Conservation (phyloP, 345 rosid genomes). For the Pugionium cornutum region DNA sequence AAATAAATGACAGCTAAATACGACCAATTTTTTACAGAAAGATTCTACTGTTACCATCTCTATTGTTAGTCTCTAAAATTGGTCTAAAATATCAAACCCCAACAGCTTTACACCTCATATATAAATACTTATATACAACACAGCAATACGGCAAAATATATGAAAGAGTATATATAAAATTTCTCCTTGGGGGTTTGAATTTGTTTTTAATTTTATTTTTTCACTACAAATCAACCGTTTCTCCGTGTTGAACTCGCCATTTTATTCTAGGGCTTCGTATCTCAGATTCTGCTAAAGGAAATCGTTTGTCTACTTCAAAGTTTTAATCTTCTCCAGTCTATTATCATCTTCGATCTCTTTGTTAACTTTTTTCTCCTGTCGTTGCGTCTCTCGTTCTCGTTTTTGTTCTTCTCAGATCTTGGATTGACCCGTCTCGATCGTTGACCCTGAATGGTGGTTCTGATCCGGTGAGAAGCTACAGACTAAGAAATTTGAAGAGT, state of each 20-base stretch:
- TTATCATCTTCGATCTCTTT: constrained; percentile 30
- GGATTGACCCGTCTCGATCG: constrained; percentile 38
- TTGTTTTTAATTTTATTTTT: no score
- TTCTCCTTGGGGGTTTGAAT: not conserved
- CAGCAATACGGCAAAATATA: no score
- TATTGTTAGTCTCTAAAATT: not conserved
- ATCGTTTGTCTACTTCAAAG: constrained; percentile 31
- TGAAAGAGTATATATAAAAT: no score
- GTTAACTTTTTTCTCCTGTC: not conserved
- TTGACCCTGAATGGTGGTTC: constrained; percentile 23
- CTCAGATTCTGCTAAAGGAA: constrained; percentile 37
- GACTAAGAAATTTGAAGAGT: constrained; percentile 9
- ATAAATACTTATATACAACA: no score
- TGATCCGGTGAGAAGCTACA: constrained; percentile 20
- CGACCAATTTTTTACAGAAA: not conserved
- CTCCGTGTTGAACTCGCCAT: constrained; percentile 67
- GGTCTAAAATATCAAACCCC: not conserved
- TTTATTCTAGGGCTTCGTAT: constrained; percentile 31
- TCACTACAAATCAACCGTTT: constrained; percentile 24
- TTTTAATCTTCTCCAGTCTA: constrained; percentile 6
- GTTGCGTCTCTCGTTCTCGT: not conserved
- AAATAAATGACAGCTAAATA: not conserved
- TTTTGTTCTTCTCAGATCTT: constrained; percentile 32
- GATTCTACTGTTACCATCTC: not conserved
- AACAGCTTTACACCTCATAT: not conserved